Base-by-base conservation (phyloP, 352 stramenopile genomes). In the Phytophthora cactorum region DNA sequence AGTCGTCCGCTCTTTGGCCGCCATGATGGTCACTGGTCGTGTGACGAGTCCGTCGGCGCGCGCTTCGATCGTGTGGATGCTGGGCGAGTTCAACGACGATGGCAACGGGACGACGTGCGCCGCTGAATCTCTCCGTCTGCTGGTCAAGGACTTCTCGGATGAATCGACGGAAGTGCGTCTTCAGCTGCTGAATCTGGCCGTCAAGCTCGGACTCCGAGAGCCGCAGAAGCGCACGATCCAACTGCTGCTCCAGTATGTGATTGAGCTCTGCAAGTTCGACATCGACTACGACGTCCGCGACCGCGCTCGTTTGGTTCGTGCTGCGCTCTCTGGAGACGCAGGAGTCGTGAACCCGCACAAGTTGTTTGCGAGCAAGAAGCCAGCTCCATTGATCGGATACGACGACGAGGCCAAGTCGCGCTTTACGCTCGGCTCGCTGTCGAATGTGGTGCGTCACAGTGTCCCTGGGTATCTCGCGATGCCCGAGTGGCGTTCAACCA, bases 211-310 rank as follows among this genome's bases (percentile, higher is more conserved):
- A 38, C 88, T 91, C 44, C 87, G 72, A 50, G 82, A 84, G 64
- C 91, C 76, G 5, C 88, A 80, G 59, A 88, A 84, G 68, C 68
- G 77, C 34, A 89, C 92, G 12, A 83, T 96, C 41, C 81, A 91
- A 50, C 60, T 93, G 56, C 73, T 98, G 22, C 66, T 96, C 2
- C 81, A 92, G 57, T 98, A 98, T 55, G 85, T 98, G 55, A 86
- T 98, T 36, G 92, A 98, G 64, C 72, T 98, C 31, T 94, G 87
- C 56, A 90, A 96, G 63, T 98, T 97, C 60, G 95, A 98, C 70
- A 69, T 88, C 6, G 90, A 97, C 64, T 97, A 97, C 59, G 95
- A 98, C 49, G 79, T 98, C 4, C 89, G 95, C 7, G 95, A 98
- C 62, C 88, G 94, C 6, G 91, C 89, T 22, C 88, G 95, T 46